Conservation (phyloP, 148 eudicot species). For the Rhododendron williamsianum region DNA sequence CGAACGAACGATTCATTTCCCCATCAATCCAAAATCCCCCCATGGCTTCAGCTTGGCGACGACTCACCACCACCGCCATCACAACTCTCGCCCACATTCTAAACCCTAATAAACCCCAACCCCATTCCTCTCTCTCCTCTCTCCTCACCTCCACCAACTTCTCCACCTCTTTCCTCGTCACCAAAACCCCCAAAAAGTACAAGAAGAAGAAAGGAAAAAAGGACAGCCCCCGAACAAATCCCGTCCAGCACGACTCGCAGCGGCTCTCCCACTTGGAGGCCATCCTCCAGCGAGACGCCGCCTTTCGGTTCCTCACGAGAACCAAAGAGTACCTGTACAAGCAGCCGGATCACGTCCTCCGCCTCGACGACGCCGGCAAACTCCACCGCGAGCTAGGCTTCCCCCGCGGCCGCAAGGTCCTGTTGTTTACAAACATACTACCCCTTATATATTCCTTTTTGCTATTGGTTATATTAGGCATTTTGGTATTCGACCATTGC, state of each 20-base stretch:
- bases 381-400: slow-evolving; percentile 82
- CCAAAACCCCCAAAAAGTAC: slow-evolving; percentile 80
- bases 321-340: slow-evolving; percentile 71
- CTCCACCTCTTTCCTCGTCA: slow-evolving; percentile 86
- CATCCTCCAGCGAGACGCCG: slow-evolving; percentile 47
- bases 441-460: not conserved
- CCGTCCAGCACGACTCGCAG: slow-evolving; percentile 43
- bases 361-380: slow-evolving; percentile 77
- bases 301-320: slow-evolving; percentile 54
- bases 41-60: slow-evolving; percentile 11
- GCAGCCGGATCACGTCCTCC: slow-evolving; percentile 68
- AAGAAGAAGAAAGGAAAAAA: slow-evolving; percentile 49
- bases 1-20: not conserved
- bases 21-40: not conserved
- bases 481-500: not conserved
- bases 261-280: slow-evolving; percentile 50
- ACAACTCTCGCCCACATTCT: not conserved
- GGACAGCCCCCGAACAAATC: slow-evolving; percentile 56
- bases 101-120: slow-evolving; percentile 16
- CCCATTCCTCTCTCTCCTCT: slow-evolving; percentile 10
- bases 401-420: slow-evolving; percentile 71
- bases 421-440: not conserved
- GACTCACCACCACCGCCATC: slow-evolving; percentile 10
- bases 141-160: slow-evolving; percentile 20
- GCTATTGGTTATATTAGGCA: not conserved